Percentiles rank a stretch among this genome's conserved stretches.
phyloP scores from a whole-genome alignment of 129 eudicot species.

The Sambucus nigra region DNA sequence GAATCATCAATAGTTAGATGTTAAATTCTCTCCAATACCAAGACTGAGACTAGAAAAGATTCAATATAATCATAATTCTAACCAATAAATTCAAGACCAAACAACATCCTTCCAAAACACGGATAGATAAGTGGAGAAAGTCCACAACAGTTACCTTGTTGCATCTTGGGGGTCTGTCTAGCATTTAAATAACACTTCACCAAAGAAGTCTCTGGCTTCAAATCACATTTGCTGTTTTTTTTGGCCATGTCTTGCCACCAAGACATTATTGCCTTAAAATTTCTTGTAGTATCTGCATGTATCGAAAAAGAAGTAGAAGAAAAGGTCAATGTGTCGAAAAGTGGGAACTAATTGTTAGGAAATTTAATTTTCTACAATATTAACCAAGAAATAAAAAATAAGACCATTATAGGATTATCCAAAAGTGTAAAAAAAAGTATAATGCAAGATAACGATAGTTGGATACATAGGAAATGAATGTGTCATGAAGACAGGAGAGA shows the following conservation, averaged over 20 bases:
- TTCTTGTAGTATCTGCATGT: slow-evolving; percentile 37
- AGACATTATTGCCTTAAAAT: slow-evolving; percentile 76
- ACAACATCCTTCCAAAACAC: too few relatives aligned
- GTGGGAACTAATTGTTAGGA: too few relatives aligned
- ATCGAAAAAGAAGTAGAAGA: neutral
- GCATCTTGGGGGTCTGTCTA: slow-evolving; percentile 19
- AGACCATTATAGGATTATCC: neutral
- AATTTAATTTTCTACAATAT: neutral
- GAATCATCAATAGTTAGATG: too few relatives aligned
- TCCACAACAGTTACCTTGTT: slow-evolving; percentile 27
- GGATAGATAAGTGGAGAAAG: too few relatives aligned
- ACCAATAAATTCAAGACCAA: too few relatives aligned
- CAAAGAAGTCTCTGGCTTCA: slow-evolving; percentile 18
- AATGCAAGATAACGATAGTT: neutral
- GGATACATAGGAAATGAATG: neutral
- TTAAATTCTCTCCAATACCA: too few relatives aligned
- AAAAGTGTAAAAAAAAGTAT: neutral
- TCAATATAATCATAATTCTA: too few relatives aligned
- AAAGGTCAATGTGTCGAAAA: too few relatives aligned
- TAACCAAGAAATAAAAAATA: neutral
- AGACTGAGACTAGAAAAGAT: too few relatives aligned
- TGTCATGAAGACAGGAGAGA: neutral
- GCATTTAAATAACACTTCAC: slow-evolving; percentile 17
- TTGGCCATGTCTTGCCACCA: slow-evolving; percentile 99
- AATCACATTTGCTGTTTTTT: slow-evolving; percentile 34